A percentile compares a stretch with the other conserved stretches of the same genome.
Conservation (phyloP, 805 yeast genomes). For the Isabelozyma rhagii region DNA sequence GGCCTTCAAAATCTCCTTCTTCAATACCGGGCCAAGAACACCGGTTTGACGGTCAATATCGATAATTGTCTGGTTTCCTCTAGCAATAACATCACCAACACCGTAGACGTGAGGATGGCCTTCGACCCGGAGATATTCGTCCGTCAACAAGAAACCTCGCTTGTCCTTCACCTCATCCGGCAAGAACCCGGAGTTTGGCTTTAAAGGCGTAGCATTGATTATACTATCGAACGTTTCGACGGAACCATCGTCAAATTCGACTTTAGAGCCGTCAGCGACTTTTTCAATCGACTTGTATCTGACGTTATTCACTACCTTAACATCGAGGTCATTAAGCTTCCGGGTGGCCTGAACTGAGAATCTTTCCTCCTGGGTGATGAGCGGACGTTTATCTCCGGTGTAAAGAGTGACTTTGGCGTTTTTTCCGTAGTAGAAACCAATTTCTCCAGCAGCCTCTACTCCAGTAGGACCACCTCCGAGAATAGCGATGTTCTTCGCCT, state of each 20-base stretch:
- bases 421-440: constrained; percentile 17
- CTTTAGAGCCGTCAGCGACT: neutral
- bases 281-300: neutral
- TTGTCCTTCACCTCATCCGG: constrained; percentile 18
- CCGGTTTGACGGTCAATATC: constrained; percentile 22
- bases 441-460: constrained; percentile 37
- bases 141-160: constrained; percentile 26
- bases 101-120: constrained; percentile 26
- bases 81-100: constrained; percentile 31
- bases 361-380: constrained; percentile 9
- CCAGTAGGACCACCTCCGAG: constrained; percentile 42
- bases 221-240: constrained; percentile 22
- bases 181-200: constrained; percentile 34
- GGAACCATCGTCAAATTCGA: neutral
- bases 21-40: neutral
- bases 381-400: constrained; percentile 17
- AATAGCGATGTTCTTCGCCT: constrained; percentile 28
- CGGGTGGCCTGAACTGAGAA: constrained; percentile 9
- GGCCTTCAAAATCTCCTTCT: neutral
- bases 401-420: constrained; percentile 16
- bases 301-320: constrained; percentile 9
- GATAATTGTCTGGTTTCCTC: constrained; percentile 17
- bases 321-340: constrained; percentile 14
- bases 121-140: constrained; percentile 21
- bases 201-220: constrained; percentile 18